phyloP scores from a whole-genome alignment of 352 stramenopile genomes.

The Phytophthora sojae region DNA sequence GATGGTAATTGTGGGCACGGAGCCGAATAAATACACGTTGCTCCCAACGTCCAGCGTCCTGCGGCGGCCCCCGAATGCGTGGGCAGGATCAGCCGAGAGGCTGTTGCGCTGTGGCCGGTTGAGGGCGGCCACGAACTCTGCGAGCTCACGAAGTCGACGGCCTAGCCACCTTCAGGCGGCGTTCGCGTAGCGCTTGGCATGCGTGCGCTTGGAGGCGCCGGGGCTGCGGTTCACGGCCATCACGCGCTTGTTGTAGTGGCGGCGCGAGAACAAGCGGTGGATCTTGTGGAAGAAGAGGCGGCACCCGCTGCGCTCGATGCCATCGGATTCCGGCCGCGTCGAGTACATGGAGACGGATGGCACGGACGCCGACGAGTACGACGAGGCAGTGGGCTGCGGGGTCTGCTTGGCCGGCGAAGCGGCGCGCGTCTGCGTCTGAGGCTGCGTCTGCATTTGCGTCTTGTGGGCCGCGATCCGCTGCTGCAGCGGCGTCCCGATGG shows the following conservation, averaged over 20 bases:
- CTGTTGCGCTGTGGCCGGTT: conserved; percentile 36
- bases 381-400: conserved; percentile 25
- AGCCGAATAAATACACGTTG: conserved; percentile 51
- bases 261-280: conserved; percentile 54
- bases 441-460: neutral
- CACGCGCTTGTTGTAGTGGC: conserved; percentile 52
- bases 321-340: conserved; percentile 31
- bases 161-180: conserved; percentile 51
- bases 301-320: conserved; percentile 35
- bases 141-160: conserved; percentile 33
- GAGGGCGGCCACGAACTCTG: conserved; percentile 25
- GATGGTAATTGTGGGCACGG: conserved; percentile 34
- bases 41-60: conserved; percentile 33
- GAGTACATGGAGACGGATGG: conserved; percentile 39
- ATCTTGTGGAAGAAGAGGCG: conserved; percentile 50
- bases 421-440: conserved; percentile 16
- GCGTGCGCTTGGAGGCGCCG: conserved; percentile 27
- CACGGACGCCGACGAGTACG: conserved; percentile 14
- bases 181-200: conserved; percentile 30
- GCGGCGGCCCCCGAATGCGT: conserved; percentile 21
- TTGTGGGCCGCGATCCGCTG: neutral
- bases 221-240: conserved; percentile 44
- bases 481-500: conserved; percentile 17
- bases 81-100: conserved; percentile 35
- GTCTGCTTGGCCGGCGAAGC: conserved; percentile 27